Conservation (phyloP, 257 asterid species). For the Voacanga thouarsii region DNA sequence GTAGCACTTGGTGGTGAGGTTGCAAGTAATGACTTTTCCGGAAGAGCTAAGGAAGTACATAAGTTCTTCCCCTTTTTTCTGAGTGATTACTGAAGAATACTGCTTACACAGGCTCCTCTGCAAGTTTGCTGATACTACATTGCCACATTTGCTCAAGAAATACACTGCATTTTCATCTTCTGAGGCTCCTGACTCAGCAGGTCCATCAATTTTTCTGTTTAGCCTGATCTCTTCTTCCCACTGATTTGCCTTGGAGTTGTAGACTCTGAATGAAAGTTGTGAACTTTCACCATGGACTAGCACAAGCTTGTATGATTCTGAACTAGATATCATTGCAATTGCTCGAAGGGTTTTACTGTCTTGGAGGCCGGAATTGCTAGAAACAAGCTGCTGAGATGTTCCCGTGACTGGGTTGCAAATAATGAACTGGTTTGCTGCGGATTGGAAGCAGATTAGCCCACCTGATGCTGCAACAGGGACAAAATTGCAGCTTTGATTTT, state of each 20-base stretch:
- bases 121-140: constrained; percentile 59
- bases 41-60: constrained; percentile 60
- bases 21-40: constrained; percentile 65
- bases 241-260: constrained; percentile 31
- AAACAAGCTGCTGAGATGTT: constrained; percentile 26
- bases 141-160: constrained; percentile 76
- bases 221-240: constrained; percentile 51
- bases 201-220: constrained; percentile 19
- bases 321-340: constrained; percentile 49
- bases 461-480: constrained; percentile 79
- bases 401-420: constrained; percentile 60
- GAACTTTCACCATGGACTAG: constrained; percentile 52
- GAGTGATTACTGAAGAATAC: constrained; percentile 53
- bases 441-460: constrained; percentile 61
- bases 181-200: constrained; percentile 10
- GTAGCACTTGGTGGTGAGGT: constrained; percentile 35
- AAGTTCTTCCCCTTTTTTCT: constrained; percentile 34
- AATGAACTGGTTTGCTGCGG: constrained; percentile 27
- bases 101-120: constrained; percentile 76
- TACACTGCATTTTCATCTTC: constrained; percentile 39
- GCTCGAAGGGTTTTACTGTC: constrained; percentile 39
- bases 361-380: constrained; percentile 3
- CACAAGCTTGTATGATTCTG: constrained; percentile 39
- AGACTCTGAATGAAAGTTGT: constrained; percentile 39
- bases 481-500: constrained; percentile 20